Conservation (phyloP, 2,329 filamentous ascomycete genomes). For the Aspergillus transmontanensis region DNA sequence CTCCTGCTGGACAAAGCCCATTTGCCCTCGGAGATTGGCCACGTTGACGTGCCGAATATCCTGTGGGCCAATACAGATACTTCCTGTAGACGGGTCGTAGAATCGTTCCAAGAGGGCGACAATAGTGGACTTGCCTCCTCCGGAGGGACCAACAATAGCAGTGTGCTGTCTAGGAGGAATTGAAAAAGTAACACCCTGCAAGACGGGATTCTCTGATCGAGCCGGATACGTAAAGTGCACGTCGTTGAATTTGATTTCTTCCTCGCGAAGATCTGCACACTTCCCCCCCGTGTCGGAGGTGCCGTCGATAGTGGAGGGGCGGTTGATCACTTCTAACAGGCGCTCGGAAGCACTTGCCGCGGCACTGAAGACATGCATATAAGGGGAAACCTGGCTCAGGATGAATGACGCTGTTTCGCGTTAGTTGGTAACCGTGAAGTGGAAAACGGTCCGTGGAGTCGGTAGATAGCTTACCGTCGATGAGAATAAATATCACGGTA, state of each 20-base stretch:
- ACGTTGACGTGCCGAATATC: slow-evolving; percentile 37
- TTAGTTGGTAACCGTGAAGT: too few relatives aligned
- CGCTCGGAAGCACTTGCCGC: slow-evolving; percentile 58
- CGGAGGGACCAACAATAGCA: slow-evolving; percentile 53
- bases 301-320: slow-evolving; percentile 50
- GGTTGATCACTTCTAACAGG: slow-evolving; percentile 61
- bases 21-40: slow-evolving; percentile 35
- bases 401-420: slow-evolving; percentile 34
- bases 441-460: too few relatives aligned
- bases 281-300: slow-evolving; percentile 30
- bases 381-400: slow-evolving; percentile 41
- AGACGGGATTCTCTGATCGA: slow-evolving; percentile 36
- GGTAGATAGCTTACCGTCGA: slow-evolving; percentile 24
- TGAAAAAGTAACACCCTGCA: slow-evolving; percentile 34
- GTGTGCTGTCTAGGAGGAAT: slow-evolving; percentile 42
- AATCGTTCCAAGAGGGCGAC: slow-evolving; percentile 40
- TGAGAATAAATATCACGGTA: slow-evolving; percentile 42
- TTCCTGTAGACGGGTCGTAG: slow-evolving; percentile 38
- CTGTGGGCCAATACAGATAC: slow-evolving; percentile 32
- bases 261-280: slow-evolving; percentile 20
- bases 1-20: slow-evolving; percentile 54
- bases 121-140: slow-evolving; percentile 56
- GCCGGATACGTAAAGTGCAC: slow-evolving; percentile 43
- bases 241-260: slow-evolving; percentile 34
- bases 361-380: slow-evolving; percentile 50